A percentile compares a stretch with the other conserved stretches of the same genome.
Evolutionary conservation across 148 eudicot genomes (phyloP).

Genomic region (Gaultheria prostrata): DNA sequence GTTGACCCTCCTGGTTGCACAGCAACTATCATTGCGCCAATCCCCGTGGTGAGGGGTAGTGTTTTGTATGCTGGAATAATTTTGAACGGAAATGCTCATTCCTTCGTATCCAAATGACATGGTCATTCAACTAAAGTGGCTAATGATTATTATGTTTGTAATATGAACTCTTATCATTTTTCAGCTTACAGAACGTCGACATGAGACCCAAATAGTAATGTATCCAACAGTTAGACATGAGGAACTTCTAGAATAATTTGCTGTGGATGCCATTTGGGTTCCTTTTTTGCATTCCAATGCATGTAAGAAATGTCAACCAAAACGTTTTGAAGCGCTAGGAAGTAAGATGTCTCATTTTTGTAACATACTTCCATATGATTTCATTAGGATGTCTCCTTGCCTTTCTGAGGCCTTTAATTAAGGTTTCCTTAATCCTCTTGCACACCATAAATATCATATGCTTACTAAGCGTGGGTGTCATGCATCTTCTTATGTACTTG

Average conservation of each 20-base stretch:
- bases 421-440: neutral
- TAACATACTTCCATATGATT: neutral
- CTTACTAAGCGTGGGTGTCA: neutral
- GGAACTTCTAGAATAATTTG: neutral
- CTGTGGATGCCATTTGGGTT: neutral
- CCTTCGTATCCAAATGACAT: neutral
- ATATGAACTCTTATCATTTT: neutral
- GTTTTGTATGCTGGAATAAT: neutral
- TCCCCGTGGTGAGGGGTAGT: neutral
- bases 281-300: too few relatives aligned
- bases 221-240: neutral
- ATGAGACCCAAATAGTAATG: neutral
- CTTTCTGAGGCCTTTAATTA: neutral
- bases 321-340: too few relatives aligned
- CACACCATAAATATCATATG: neutral
- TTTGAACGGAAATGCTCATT: neutral
- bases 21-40: too few relatives aligned
- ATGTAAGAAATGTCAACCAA: too few relatives aligned
- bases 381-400: neutral
- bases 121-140: neutral
- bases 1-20: too few relatives aligned
- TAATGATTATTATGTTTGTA: neutral
- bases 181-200: neutral
- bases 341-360: too few relatives aligned
- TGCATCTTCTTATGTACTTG: neutral